Evolutionary conservation across 768 basidiomycete genomes (phyloP).

Genomic region (Macrolepiota albuminosa): DNA sequence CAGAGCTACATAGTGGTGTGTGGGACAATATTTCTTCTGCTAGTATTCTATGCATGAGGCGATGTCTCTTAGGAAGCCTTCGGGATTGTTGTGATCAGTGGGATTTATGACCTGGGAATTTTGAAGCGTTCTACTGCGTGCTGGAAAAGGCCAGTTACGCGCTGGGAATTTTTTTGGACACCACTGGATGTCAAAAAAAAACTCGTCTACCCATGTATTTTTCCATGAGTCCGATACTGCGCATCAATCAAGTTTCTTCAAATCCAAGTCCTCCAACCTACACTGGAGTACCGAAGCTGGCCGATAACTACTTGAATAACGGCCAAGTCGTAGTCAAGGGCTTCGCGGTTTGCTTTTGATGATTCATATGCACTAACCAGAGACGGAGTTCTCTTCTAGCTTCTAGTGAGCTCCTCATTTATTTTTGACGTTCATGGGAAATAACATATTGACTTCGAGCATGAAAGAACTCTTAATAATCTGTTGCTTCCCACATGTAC

Average conservation of each 20-base stretch:
- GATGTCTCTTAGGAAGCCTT: background rate
- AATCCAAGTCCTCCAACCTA: background rate
- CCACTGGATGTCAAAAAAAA: background rate
- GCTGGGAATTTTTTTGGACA: too few species aligned
- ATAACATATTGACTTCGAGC: background rate
- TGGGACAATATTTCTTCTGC: background rate
- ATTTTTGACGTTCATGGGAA: background rate
- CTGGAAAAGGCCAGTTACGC: too few species aligned
- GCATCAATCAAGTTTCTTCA: background rate
- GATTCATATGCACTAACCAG: background rate
- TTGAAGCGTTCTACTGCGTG: background rate
- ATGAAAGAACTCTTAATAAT: background rate
- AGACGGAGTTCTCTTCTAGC: background rate
- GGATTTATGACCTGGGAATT: background rate
- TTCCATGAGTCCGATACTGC: background rate
- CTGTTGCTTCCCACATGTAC: conserved; percentile 2
- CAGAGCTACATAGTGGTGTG: background rate
- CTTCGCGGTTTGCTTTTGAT: background rate
- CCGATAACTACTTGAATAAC: background rate
- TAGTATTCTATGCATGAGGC: background rate
- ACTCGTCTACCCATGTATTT: background rate
- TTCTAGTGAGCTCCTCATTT: background rate
- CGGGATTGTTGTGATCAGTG: background rate
- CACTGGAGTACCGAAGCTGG: background rate
- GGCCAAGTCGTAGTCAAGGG: background rate